These are phyloP conservation scores for Verticillium dahliae DNA, from an alignment of 2,329 filamentous ascomycete species.

Conservation along the genomic window DNA sequence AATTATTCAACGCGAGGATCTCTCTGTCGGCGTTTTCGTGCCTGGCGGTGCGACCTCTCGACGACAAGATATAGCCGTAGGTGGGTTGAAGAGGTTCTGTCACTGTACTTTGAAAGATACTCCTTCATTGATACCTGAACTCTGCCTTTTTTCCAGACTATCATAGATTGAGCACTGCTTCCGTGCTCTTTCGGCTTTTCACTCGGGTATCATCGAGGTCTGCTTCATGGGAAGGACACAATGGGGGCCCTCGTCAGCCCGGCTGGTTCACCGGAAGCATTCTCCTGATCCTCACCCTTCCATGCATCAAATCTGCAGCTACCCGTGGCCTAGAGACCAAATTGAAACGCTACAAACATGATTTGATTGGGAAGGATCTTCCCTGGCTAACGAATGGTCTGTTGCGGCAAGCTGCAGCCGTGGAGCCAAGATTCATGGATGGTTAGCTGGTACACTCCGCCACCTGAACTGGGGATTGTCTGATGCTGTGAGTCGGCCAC, in stretches of 20 bases:
- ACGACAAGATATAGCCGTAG: neutral
- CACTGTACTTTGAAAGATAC: neutral
- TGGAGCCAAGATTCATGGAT: constrained; percentile 23
- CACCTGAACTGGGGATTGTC: constrained; percentile 21
- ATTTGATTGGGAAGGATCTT: constrained; percentile 32
- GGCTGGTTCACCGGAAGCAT: neutral
- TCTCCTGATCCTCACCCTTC: constrained; percentile 23
- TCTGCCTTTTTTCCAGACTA: neutral
- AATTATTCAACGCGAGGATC: neutral
- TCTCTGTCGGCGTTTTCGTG: neutral
- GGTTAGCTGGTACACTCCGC: constrained; percentile 22
- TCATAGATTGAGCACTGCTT: neutral
- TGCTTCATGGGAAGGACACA: constrained; percentile 4
- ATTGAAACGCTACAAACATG: constrained; percentile 41
- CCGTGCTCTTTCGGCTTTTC: neutral
- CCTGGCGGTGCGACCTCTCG: neutral
- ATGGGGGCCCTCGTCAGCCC: neutral
- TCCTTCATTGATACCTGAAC: neutral
- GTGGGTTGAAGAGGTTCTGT: neutral
- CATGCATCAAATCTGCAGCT: constrained; percentile 40
- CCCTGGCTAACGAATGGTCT: constrained; percentile 24
- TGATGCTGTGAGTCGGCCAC: constrained; percentile 14
- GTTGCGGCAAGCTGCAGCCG: constrained; percentile 32
- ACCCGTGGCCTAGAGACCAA: constrained; percentile 38
- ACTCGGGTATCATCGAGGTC: constrained; percentile 6